These are phyloP conservation scores for Metschnikowia aberdeeniae DNA, from an alignment of 805 yeast species.

Conservation along the genomic window DNA sequence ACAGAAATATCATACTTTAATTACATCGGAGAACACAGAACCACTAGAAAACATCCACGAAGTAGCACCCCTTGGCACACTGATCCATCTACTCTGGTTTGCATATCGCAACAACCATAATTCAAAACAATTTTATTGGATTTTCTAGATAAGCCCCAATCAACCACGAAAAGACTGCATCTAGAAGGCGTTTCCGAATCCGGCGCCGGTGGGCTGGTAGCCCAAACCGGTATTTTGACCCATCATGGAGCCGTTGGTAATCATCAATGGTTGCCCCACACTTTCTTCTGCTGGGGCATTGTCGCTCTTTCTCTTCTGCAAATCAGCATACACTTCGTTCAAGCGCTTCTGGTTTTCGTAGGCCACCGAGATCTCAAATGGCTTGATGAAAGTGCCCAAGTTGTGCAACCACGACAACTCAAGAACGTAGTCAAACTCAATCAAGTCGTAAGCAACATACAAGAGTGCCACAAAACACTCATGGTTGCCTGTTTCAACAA, in stretches of 20 bases:
- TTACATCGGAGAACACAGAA: too few species aligned
- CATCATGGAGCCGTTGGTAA: conserved; percentile 68
- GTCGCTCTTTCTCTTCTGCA: conserved; percentile 65
- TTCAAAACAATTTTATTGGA: background rate
- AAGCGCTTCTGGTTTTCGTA: conserved; percentile 73
- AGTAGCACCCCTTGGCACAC: too few species aligned
- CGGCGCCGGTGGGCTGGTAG: conserved; percentile 67
- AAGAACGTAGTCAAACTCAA: conserved; percentile 76
- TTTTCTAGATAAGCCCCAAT: conserved; percentile 5
- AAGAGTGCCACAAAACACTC: conserved; percentile 91
- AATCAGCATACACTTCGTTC: conserved; percentile 61
- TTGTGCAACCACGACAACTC: conserved; percentile 90
- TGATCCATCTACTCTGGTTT: too few species aligned
- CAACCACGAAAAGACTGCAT: conserved; percentile 13
- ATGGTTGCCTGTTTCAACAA: conserved; percentile 94
- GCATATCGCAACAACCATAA: background rate
- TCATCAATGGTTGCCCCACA: conserved; percentile 66
- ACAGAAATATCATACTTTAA: too few species aligned
- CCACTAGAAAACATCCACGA: too few species aligned
- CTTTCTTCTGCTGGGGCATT: conserved; percentile 47
- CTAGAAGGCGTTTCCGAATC: conserved; percentile 54
- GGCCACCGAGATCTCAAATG: conserved; percentile 81
- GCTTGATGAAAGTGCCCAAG: conserved; percentile 81
- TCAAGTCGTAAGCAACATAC: conserved; percentile 76
- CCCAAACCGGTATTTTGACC: conserved; percentile 47